Evolutionary conservation across 139 green algal species (phyloP).

Genomic region (Pseudopediastrum boryanum): DNA sequence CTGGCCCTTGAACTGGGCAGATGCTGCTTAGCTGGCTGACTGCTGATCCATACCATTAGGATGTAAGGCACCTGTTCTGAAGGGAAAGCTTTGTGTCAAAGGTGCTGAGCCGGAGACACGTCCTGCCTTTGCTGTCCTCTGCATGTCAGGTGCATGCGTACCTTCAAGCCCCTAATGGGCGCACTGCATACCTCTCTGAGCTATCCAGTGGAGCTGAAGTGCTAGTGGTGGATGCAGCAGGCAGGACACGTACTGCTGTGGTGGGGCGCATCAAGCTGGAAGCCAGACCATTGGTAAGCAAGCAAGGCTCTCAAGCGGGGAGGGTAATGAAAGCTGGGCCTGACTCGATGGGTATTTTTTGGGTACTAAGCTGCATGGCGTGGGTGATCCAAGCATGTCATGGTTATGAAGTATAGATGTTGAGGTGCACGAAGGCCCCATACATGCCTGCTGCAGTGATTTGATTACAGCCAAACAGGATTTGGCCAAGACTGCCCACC

Average conservation of each 20-base stretch:
- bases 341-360: neutral
- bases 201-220: conserved; percentile 58
- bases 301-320: neutral
- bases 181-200: conserved; percentile 89
- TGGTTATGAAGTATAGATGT: neutral
- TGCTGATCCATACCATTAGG: too few species aligned
- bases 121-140: too few species aligned
- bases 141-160: conserved; percentile 82
- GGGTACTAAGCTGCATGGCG: neutral
- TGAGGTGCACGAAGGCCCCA: neutral
- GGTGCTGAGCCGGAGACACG: too few species aligned
- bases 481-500: too few species aligned
- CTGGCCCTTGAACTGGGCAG: too few species aligned
- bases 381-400: neutral
- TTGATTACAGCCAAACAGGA: too few species aligned
- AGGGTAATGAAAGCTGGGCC: neutral
- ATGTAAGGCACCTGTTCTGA: too few species aligned
- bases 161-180: conserved; percentile 48
- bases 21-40: too few species aligned
- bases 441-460: neutral
- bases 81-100: too few species aligned
- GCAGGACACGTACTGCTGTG: conserved; percentile 51
- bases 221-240: conserved; percentile 68
- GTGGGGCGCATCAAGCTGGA: conserved; percentile 85
- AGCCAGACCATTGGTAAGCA: conserved; percentile 68